Base-by-base conservation (phyloP, 768 basidiomycete genomes). In the Coprinellus micaceus region DNA sequence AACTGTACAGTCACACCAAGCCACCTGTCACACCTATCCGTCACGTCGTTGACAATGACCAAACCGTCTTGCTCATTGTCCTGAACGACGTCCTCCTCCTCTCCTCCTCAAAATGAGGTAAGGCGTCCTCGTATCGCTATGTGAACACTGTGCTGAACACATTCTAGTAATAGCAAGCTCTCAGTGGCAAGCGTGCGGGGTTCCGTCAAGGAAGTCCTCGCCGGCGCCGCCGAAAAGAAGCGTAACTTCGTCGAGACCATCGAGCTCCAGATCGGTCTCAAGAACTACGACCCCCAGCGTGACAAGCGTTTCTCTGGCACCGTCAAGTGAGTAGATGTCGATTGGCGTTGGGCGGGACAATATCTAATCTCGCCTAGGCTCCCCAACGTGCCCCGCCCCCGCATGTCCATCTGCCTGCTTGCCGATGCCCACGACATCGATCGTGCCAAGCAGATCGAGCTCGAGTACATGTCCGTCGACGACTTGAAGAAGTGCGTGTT, bases 301-400 rank as follows among this genome's bases (percentile, higher is more conserved):
- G 97, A 99, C 77, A 99, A 98, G 82, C 97, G 97, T 93, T 98
- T 99, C 91, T 95, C 93, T 62, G 94, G 94, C 68, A 97, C 94
- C 50, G 93, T 96, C 77, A 96, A 95, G 94, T 94, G 62, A 58
- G 82, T 72, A 21, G 43, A 17, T 41, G 25, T 28, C 50, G 47
- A 26, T 36, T 11, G 13, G 39, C 57, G 43, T 43, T 15, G 30
- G 7, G 0, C 63, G 60, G 61, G 62, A 47, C 46, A 37, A 5
- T 33, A 15, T 10, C 21, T 19, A 13, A 33, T 33, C 13, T 33
- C 13, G 33, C 13, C 33, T 63, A 96, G 94, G 78, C 84, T 98
- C 45, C 97, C 96, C 67, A 84, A 97, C 72, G 86, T 98, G 65
- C 97, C 97, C 68, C 93, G 97, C 63, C 97, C 97, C 53, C 90